Base-by-base conservation (phyloP, 805 yeast species). In the Ogataea trehalophila region DNA sequence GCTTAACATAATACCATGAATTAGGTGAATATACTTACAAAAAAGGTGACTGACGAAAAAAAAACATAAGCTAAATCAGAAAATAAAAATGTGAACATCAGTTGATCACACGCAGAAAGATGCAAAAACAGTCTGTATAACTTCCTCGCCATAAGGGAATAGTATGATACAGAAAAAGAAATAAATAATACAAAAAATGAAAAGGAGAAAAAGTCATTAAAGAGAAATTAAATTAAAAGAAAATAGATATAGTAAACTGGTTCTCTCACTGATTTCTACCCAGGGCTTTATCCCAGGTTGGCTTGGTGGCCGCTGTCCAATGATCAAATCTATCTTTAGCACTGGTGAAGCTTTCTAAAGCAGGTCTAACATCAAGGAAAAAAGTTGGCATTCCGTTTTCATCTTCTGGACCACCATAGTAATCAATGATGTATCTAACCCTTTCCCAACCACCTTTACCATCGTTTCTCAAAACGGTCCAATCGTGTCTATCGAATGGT, bases 401-500 rank as follows among this genome's bases (percentile, higher is more conserved):
- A 51, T 77, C 85, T 57, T 85, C 96, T 56, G 90, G 97, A 6
- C 96, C 96, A 3, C 96, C 97, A 64, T 94, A 94, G 66, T 92
- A 94, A 65, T 94, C 99, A 59, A 94, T 90, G 31, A 94, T 95
- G 59, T 94, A 94, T 52, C 99, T 77, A 18, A 94, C 90, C 56
- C 82, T 71, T 44, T 75, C 71, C 87, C 91, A 86, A 17, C 71
- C 74, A 16, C 73, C 65, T 16, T 61, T 40, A 3, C 79, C 80
- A 43, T 66, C 68, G 13, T 80, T 73, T 59, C 99, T 77, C 56
- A 92, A 73, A 5, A 94, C 96, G 3, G 95, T 86, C 99, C 99
- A 94, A 69, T 94, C 99, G 60, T 94, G 99, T 65, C 99, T 81
- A 67, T 94, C 99, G 61, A 94, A 94, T 6, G 99, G 99, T 4